A percentile compares a stretch with the other conserved stretches of the same genome.
Conservation (phyloP, 2,329 filamentous ascomycete species). For the Orbilia javanica region DNA sequence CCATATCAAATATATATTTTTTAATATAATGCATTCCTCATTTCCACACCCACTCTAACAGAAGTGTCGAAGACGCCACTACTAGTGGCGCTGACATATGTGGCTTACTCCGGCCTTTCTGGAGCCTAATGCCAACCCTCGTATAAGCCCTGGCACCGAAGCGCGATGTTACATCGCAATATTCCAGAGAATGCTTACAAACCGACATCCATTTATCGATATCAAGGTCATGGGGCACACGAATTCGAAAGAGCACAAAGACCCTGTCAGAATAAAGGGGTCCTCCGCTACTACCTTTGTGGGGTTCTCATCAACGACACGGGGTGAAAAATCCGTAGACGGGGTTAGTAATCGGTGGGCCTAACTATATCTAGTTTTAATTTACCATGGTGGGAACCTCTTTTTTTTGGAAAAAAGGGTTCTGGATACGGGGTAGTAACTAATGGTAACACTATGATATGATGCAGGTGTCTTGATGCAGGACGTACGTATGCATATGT, state of each 20-base stretch:
- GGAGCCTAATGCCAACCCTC: neutral
- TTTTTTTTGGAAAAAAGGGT: no score
- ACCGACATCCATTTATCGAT: neutral
- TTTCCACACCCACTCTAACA: no score
- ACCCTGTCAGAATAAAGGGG: neutral
- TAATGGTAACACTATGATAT: constrained; percentile 1
- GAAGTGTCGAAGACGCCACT: neutral
- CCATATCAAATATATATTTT: no score
- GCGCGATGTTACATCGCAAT: constrained; percentile 8
- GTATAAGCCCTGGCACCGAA: neutral
- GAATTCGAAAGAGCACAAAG: no score
- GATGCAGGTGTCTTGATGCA: neutral
- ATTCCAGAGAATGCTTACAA: neutral
- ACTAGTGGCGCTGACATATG: neutral
- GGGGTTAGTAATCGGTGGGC: constrained; percentile 9
- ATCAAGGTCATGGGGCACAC: no score
- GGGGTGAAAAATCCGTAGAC: neutral
- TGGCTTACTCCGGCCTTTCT: neutral
- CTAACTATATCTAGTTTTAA: neutral
- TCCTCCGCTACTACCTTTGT: neutral
- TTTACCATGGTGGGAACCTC: no score
- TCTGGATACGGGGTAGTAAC: neutral
- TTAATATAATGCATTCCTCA: no score
- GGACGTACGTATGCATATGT: constrained; percentile 3
- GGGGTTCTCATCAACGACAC: neutral